Percentiles rank a stretch among this genome's conserved stretches.
phyloP scores from a whole-genome alignment of 768 basidiomycete genomes.

The Neoboletus subvelutipes region DNA sequence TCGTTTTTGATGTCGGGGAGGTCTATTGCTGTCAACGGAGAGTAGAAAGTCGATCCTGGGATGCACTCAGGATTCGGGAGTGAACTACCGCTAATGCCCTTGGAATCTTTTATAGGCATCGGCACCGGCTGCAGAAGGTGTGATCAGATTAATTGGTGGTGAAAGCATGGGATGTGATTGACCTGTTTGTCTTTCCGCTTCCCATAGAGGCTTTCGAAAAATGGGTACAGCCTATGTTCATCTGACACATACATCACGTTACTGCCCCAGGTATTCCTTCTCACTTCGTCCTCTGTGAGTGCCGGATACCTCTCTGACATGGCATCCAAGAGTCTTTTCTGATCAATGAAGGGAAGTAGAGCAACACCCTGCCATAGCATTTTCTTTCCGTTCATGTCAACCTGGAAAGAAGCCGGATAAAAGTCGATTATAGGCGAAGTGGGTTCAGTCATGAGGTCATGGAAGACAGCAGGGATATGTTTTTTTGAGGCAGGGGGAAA shows the following conservation, averaged over 20 bases:
- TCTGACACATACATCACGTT: slow-evolving; percentile 81
- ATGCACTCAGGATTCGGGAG: slow-evolving; percentile 85
- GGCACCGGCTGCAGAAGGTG: slow-evolving; percentile 58
- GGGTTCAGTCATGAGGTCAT: slow-evolving; percentile 80
- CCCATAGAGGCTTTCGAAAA: slow-evolving; percentile 86
- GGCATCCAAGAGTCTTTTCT: slow-evolving; percentile 75
- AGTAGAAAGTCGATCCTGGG: slow-evolving; percentile 87
- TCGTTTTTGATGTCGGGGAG: slow-evolving; percentile 85
- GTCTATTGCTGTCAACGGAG: slow-evolving; percentile 58
- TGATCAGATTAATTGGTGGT: slow-evolving; percentile 13
- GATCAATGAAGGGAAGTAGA: slow-evolving; percentile 92
- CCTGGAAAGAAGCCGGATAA: slow-evolving; percentile 87
- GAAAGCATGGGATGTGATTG: slow-evolving; percentile 26
- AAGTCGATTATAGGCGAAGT: slow-evolving; percentile 95
- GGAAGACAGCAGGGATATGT: slow-evolving; percentile 87
- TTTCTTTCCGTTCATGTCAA: slow-evolving; percentile 99
- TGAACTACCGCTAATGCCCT: slow-evolving; percentile 78
- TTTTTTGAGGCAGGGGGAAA: slow-evolving; percentile 87
- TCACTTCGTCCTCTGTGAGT: slow-evolving; percentile 78
- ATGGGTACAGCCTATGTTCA: slow-evolving; percentile 82
- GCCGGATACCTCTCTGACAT: slow-evolving; percentile 67
- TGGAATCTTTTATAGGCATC: slow-evolving; percentile 66
- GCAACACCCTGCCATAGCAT: slow-evolving; percentile 99
- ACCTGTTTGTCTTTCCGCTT: slow-evolving; percentile 82
- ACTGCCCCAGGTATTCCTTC: slow-evolving; percentile 82